A percentile compares a stretch with the other conserved stretches of the same genome.
phyloP scores from a whole-genome alignment of 169 alveolate species.

The Plasmodium cynomolgi region DNA sequence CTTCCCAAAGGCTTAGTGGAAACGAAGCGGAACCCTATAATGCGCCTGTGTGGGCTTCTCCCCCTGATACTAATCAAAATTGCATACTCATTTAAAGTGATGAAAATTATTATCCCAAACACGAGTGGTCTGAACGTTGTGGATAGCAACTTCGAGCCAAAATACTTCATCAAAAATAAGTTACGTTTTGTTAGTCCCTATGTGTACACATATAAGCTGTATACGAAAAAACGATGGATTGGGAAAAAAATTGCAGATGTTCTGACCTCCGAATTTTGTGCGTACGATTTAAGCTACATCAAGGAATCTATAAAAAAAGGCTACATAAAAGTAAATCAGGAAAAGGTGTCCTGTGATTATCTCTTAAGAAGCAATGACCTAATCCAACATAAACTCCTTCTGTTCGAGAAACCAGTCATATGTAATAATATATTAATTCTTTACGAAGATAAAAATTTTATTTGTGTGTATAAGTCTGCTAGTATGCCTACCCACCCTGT shows the following conservation, averaged over 20 bases:
- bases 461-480: conserved; percentile 81
- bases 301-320: conserved; percentile 76
- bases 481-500: conserved; percentile 85
- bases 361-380: conserved; percentile 78
- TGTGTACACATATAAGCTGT: conserved; percentile 78
- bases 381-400: conserved; percentile 79
- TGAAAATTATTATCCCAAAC: conserved; percentile 35
- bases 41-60: neutral
- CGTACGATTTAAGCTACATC: conserved; percentile 76
- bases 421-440: conserved; percentile 71
- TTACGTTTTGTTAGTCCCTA: conserved; percentile 83
- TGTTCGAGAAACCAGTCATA: conserved; percentile 82
- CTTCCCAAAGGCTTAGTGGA: neutral
- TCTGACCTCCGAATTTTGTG: conserved; percentile 80
- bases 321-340: conserved; percentile 75
- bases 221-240: conserved; percentile 82
- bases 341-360: conserved; percentile 76
- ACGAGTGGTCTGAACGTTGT: conserved; percentile 69
- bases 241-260: conserved; percentile 79
- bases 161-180: conserved; percentile 77
- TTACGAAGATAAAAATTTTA: conserved; percentile 78
- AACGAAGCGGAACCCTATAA: neutral
- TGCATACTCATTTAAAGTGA: conserved; percentile 17
- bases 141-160: conserved; percentile 45
- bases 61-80: neutral